Conservation (phyloP, 1,284 basidiomycete genomes). For the Clitocybe nebularis region DNA sequence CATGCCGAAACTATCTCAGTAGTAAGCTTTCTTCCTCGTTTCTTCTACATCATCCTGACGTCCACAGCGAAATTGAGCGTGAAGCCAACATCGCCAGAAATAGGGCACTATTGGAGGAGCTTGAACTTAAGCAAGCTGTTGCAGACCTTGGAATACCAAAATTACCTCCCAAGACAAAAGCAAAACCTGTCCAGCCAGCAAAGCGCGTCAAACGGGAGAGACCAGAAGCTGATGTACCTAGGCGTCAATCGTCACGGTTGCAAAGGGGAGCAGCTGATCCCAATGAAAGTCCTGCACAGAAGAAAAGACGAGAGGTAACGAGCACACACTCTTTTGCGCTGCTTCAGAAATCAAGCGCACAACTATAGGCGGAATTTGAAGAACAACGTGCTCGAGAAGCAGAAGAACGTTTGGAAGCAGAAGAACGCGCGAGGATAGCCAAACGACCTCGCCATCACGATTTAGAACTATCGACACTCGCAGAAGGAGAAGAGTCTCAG, state of each 20-base stretch:
- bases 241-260: constrained; percentile 63
- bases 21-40: constrained; percentile 34
- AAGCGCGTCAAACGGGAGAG: constrained; percentile 50
- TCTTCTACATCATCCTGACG: no score
- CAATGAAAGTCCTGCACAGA: constrained; percentile 62
- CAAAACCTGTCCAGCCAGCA: constrained; percentile 59
- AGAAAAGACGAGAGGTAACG: constrained; percentile 63
- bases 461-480: constrained; percentile 54
- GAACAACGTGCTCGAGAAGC: constrained; percentile 47
- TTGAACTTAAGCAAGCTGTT: constrained; percentile 61
- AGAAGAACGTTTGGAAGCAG: constrained; percentile 52
- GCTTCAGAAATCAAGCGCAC: not conserved
- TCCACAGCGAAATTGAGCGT: constrained; percentile 62
- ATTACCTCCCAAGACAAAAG: constrained; percentile 34
- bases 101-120: constrained; percentile 62
- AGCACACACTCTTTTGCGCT: constrained; percentile 13
- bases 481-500: constrained; percentile 42
- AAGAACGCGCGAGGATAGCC: constrained; percentile 57
- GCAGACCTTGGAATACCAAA: constrained; percentile 46
- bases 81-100: constrained; percentile 78
- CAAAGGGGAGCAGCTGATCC: constrained; percentile 42
- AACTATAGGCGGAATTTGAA: constrained; percentile 40
- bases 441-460: constrained; percentile 66
- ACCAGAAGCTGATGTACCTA: constrained; percentile 39
- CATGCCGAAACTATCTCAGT: constrained; percentile 47